These are phyloP conservation scores for Thalassiosira mediterranea DNA, from an alignment of 352 stramenopile genomes.

Conservation along the genomic window DNA sequence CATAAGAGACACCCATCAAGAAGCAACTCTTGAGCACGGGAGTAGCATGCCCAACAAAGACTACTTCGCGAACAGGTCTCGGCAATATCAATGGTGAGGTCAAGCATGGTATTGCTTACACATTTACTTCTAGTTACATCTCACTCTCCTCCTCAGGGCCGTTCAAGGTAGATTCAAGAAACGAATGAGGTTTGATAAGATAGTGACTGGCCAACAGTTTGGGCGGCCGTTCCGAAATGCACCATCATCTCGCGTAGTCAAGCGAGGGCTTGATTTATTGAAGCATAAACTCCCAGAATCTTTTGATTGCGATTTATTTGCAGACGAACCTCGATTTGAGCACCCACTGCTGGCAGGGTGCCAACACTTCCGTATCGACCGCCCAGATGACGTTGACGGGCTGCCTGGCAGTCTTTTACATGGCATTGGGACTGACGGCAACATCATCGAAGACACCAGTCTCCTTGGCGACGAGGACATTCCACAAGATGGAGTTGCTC, in stretches of 20 bases:
- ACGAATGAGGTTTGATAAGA: slow-evolving; percentile 48
- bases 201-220: slow-evolving; percentile 59
- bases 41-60: slow-evolving; percentile 27
- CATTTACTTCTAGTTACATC: too few relatives aligned
- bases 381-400: slow-evolving; percentile 22
- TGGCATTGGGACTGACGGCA: slow-evolving; percentile 26
- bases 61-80: slow-evolving; percentile 54
- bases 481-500: slow-evolving; percentile 30
- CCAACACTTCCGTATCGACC: slow-evolving; percentile 52
- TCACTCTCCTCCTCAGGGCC: too few relatives aligned
- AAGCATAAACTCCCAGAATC: slow-evolving; percentile 39
- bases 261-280: slow-evolving; percentile 46
- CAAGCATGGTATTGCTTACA: too few relatives aligned
- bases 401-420: slow-evolving; percentile 18
- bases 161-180: slow-evolving; percentile 62
- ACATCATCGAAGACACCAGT: slow-evolving; percentile 48
- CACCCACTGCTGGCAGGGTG: slow-evolving; percentile 55
- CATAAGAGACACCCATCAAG: slow-evolving; percentile 29
- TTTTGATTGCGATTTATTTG: slow-evolving; percentile 52
- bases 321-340: slow-evolving; percentile 45
- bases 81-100: slow-evolving; percentile 51
- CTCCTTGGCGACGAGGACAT: slow-evolving; percentile 27
- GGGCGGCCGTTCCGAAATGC: slow-evolving; percentile 48
- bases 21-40: background rate
- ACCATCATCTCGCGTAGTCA: slow-evolving; percentile 37